phyloP scores from a whole-genome alignment of 2,329 filamentous ascomycete species.

The Tolypocladium paradoxum region DNA sequence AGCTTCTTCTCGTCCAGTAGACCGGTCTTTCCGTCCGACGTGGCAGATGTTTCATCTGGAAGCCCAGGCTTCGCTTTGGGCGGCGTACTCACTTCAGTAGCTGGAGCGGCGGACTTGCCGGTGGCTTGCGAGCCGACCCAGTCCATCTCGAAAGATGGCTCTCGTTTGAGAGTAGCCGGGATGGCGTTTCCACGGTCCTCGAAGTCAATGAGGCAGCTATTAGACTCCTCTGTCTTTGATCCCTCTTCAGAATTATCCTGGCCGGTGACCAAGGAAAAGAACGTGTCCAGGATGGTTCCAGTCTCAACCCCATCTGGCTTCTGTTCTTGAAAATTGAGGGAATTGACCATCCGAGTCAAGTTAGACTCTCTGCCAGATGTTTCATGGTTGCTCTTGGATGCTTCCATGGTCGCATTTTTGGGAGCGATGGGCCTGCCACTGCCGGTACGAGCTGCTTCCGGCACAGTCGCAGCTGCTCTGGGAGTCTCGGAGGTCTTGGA shows the following conservation, averaged over 20 bases:
- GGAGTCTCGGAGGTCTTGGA: too few relatives aligned
- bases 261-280: conserved; percentile 7
- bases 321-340: background rate
- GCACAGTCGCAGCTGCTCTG: background rate
- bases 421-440: background rate
- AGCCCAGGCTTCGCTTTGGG: background rate
- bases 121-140: background rate
- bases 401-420: background rate
- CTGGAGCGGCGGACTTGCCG: background rate
- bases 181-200: background rate
- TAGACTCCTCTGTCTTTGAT: background rate
- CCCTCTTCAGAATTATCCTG: background rate
- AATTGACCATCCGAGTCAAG: background rate
- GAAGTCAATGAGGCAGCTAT: background rate
- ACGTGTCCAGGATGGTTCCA: conserved; percentile 9
- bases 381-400: too few relatives aligned
- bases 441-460: background rate
- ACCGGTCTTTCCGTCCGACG: background rate
- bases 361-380: background rate
- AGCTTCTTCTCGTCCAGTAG: background rate
- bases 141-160: background rate
- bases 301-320: background rate
- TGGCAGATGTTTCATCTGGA: background rate
- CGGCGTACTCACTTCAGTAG: background rate
- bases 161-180: background rate